phyloP scores from a whole-genome alignment of 768 basidiomycete species.

The Roridomyces roridus region DNA sequence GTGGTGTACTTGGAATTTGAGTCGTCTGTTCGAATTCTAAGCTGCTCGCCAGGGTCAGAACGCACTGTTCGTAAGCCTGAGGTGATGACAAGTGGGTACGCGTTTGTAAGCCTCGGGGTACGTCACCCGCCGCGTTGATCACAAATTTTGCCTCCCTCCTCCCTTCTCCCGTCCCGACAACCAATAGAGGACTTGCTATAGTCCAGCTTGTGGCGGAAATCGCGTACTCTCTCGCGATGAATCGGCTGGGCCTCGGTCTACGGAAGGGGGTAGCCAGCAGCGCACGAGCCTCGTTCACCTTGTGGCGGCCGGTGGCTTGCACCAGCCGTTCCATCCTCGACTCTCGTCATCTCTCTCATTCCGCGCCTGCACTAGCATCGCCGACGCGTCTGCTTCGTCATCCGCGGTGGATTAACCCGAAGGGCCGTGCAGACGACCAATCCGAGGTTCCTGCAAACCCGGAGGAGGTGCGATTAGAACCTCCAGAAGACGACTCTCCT shows the following conservation, averaged over 20 bases:
- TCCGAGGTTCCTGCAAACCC: slow-evolving; percentile 30
- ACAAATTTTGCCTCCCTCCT: too few relatives aligned
- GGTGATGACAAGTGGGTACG: too few relatives aligned
- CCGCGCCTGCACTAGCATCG: slow-evolving; percentile 27
- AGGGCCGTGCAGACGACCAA: slow-evolving; percentile 29
- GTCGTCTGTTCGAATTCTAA: too few relatives aligned
- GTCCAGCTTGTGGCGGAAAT: slow-evolving; percentile 4
- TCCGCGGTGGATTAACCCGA: slow-evolving; percentile 49
- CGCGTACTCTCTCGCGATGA: slow-evolving; percentile 14
- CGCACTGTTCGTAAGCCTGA: too few relatives aligned
- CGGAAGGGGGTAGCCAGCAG: slow-evolving; percentile 7
- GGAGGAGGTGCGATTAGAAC: slow-evolving; percentile 17
- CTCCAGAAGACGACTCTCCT: slow-evolving; percentile 30
- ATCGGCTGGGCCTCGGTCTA: slow-evolving; percentile 14
- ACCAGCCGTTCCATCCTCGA: slow-evolving; percentile 20
- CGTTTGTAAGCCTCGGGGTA: too few relatives aligned
- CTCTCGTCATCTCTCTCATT: slow-evolving; percentile 34
- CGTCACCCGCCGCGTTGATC: too few relatives aligned
- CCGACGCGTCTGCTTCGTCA: slow-evolving; percentile 36
- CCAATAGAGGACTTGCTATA: too few relatives aligned
- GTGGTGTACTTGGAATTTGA: too few relatives aligned
- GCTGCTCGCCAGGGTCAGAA: too few relatives aligned
- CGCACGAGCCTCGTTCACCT: background rate
- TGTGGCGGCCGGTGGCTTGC: slow-evolving; percentile 15
- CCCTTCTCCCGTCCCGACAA: too few relatives aligned